Evolutionary conservation across 2,329 filamentous ascomycete species (phyloP).

Genomic region (Colletotrichum sp.): DNA sequence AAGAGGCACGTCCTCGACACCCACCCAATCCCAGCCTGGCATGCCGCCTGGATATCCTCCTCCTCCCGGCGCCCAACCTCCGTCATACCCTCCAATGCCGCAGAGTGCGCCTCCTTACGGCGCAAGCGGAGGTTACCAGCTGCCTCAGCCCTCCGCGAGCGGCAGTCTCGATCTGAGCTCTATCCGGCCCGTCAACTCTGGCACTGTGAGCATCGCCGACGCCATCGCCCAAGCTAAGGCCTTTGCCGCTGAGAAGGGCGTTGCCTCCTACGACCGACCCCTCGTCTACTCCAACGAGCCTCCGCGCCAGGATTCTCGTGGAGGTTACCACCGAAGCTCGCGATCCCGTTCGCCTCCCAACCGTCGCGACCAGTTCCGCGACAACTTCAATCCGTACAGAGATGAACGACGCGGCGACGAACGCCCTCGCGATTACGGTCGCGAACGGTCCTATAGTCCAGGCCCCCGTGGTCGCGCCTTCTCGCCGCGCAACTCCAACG

Average conservation of each 20-base stretch:
- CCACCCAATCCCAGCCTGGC: conserved; percentile 46
- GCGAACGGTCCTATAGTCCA: conserved; percentile 78
- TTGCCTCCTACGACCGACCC: conserved; percentile 66
- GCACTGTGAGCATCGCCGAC: conserved; percentile 83
- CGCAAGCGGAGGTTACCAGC: conserved; percentile 40
- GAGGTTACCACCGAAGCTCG: conserved; percentile 64
- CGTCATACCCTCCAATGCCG: conserved; percentile 40
- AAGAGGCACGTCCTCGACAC: conserved; percentile 44
- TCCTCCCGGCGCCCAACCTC: conserved; percentile 38
- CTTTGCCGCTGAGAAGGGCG: conserved; percentile 79
- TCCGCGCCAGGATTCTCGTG: conserved; percentile 36
- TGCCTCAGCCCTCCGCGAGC: conserved; percentile 73
- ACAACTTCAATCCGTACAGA: conserved; percentile 82
- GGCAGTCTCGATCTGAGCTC: conserved; percentile 81
- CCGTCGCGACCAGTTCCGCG: conserved; percentile 73
- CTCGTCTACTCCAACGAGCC: conserved; percentile 45
- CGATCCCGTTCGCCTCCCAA: conserved; percentile 75
- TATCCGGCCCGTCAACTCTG: conserved; percentile 80
- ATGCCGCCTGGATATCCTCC: conserved; percentile 42
- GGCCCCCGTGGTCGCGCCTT: conserved; percentile 62
- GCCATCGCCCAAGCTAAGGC: conserved; percentile 85
- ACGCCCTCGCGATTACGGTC: conserved; percentile 61
- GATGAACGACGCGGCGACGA: conserved; percentile 79
- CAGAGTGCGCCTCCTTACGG: conserved; percentile 41
- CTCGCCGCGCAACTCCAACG: conserved; percentile 61